Conservation (phyloP, 1,284 basidiomycete species). For the Puccinia horiana region DNA sequence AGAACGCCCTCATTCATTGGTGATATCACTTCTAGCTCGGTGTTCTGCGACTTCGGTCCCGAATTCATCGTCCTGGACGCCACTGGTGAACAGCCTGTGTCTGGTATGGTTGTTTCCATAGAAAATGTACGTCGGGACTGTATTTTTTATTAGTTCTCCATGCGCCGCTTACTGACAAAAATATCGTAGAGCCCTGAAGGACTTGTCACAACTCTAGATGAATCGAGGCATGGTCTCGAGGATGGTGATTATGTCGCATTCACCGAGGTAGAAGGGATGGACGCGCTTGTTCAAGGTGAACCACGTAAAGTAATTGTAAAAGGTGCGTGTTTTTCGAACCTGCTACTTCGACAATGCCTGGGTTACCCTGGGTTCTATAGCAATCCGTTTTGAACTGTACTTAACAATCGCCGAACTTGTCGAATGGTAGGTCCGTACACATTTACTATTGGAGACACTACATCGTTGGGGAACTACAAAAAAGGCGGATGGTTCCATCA, state of each 20-base stretch:
- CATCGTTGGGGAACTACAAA: constrained; percentile 75
- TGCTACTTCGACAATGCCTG: background rate
- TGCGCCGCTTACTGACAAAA: background rate
- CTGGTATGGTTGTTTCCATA: constrained; percentile 92
- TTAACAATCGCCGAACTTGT: background rate
- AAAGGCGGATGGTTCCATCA: constrained; percentile 94
- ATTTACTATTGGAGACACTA: constrained; percentile 88
- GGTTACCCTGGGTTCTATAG: background rate
- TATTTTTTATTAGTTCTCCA: background rate
- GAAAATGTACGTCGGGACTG: constrained; percentile 64
- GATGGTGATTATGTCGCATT: constrained; percentile 98
- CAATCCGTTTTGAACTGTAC: background rate
- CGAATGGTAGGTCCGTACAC: constrained; percentile 72
- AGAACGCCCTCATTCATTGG: background rate
- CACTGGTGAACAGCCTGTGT: constrained; percentile 88
- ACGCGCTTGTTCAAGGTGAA: constrained; percentile 82
- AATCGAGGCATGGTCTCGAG: constrained; percentile 94
- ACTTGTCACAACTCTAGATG: constrained; percentile 92
- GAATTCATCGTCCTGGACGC: constrained; percentile 94
- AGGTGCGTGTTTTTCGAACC: constrained; percentile 58
- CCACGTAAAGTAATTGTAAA: constrained; percentile 90
- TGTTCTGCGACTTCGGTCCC: constrained; percentile 94
- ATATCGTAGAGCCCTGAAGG: constrained; percentile 68
- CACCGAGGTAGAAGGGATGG: constrained; percentile 95
- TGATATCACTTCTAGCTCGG: constrained; percentile 60